Evolutionary conservation across 148 eudicot genomes (phyloP), one percentile per base, ranked within the genome.

Genomic region (Vaccinium darrowii): DNA sequence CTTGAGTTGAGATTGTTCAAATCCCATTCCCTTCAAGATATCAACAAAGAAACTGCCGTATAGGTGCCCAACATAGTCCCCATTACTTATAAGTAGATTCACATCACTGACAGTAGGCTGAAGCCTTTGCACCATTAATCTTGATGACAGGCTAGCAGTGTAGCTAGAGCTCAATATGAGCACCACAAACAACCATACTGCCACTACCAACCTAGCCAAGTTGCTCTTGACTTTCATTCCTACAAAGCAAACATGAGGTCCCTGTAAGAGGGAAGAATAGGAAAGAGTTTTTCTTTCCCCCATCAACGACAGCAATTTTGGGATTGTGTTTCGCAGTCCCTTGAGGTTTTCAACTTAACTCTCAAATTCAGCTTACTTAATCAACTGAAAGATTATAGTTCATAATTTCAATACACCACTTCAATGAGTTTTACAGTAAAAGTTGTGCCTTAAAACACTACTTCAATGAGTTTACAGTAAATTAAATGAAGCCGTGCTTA

Each of bases 141-240:
- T 86, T 53, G 88, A 69, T 25, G 85, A 67, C 8, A 87, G 53
- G 81, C 89, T 84, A 2, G 89, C 86, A 1, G 89, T 87, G 53
- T 87, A 87, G 21, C 81, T 87, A 5, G 85, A 78, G 81, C 16
- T 82, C 30, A 87, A 58, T 12, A 87, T 71, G 39, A 84, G 76
- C 14, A 67, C 86, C 63, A 79, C 86, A 69, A 84, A 84, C 62
- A 84, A 33, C 58, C 58, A 54, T 12, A 54, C 58, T 2, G 58
- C 58, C 15, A 54, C 16, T 14, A 54, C 58, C 4, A 84, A 71
- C 76, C 30, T 78, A 18, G 78, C 82, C n/a, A 84, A 69, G 86
- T 84, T 84, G 83, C 81, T 84, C 27, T 69, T 60, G 73, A 79
- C 52, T 53, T 36, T 79, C 73, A 79, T 82, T 80, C 83, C 86